These are phyloP conservation scores for Dioszegia crocea DNA, from an alignment of 768 basidiomycete species.

Conservation along the genomic window DNA sequence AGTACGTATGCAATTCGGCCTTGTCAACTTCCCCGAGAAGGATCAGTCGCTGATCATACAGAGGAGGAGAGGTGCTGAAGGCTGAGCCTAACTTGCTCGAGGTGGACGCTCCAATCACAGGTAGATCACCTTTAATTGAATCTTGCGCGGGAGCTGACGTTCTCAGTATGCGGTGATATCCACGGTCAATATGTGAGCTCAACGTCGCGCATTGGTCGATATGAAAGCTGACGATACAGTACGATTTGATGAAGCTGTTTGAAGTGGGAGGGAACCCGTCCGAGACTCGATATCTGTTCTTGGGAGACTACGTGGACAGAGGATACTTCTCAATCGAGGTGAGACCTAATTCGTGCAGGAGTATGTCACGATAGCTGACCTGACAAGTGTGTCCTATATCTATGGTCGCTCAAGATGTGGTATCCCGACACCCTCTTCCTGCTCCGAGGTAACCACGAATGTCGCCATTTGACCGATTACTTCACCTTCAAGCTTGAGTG, in stretches of 20 bases:
- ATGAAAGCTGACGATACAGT: constrained; percentile 53
- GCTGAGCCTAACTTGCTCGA: constrained; percentile 83
- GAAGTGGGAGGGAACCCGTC: constrained; percentile 93
- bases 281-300: constrained; percentile 84
- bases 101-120: constrained; percentile 96
- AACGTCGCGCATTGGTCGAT: neutral
- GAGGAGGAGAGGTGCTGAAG: constrained; percentile 66
- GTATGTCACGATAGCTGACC: neutral
- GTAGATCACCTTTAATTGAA: constrained; percentile 53
- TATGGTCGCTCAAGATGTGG: constrained; percentile 99
- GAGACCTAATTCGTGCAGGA: constrained; percentile 15
- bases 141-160: neutral
- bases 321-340: constrained; percentile 94
- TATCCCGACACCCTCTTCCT: constrained; percentile 96
- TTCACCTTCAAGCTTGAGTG: constrained; percentile 99
- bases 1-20: constrained; percentile 41
- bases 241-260: constrained; percentile 90
- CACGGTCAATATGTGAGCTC: constrained; percentile 92
- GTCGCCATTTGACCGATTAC: constrained; percentile 95
- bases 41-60: constrained; percentile 17
- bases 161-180: constrained; percentile 88
- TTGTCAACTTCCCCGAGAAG: neutral
- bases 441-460: constrained; percentile 97
- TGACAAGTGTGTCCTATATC: constrained; percentile 84
- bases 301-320: constrained; percentile 89